Conservation (phyloP, 768 basidiomycete genomes). For the Agrocybe chaxingu region DNA sequence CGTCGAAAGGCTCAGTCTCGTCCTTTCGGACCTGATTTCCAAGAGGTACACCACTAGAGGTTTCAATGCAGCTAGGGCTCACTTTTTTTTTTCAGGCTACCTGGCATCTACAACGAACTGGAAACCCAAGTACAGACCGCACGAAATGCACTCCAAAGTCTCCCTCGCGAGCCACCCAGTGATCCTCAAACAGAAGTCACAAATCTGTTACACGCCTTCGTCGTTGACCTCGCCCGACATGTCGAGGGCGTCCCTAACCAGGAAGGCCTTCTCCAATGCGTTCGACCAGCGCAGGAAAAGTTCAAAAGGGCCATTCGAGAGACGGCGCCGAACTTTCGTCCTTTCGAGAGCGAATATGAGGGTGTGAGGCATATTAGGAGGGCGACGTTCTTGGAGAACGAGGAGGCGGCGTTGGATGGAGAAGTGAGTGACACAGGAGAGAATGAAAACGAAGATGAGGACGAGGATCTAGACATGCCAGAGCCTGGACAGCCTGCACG, state of each 20-base stretch:
- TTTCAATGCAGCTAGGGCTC: slow-evolving; percentile 20
- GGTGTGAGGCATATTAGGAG: slow-evolving; percentile 9
- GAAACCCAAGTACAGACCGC: slow-evolving; percentile 39
- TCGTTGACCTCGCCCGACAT: slow-evolving; percentile 36
- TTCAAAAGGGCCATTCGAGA: slow-evolving; percentile 47
- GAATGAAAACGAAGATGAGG: slow-evolving; percentile 32
- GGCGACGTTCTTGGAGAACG: slow-evolving; percentile 18
- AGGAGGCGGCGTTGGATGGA: slow-evolving; percentile 18
- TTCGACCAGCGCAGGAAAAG: slow-evolving; percentile 42
- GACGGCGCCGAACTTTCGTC: slow-evolving; percentile 59
- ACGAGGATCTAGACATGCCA: slow-evolving; percentile 1
- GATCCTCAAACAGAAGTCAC: slow-evolving; percentile 60
- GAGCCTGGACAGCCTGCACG: too few species aligned
- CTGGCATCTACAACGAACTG: slow-evolving; percentile 59
- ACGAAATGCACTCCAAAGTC: slow-evolving; percentile 22
- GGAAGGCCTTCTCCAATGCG: slow-evolving; percentile 52
- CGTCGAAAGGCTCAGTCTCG: slow-evolving; percentile 51
- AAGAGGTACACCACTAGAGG: slow-evolving; percentile 40
- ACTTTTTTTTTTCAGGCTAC: slow-evolving; percentile 41
- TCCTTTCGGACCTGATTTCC: slow-evolving; percentile 61
- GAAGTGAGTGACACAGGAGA: slow-evolving; percentile 13
- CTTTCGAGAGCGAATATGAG: slow-evolving; percentile 30
- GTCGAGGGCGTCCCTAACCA: slow-evolving; percentile 53
- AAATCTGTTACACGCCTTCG: slow-evolving; percentile 43
- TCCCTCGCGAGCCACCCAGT: slow-evolving; percentile 51